Percentiles rank a stretch among this genome's conserved stretches.
Evolutionary conservation across 345 rosid species (phyloP).

Genomic region (Hypericum androsaemum): DNA sequence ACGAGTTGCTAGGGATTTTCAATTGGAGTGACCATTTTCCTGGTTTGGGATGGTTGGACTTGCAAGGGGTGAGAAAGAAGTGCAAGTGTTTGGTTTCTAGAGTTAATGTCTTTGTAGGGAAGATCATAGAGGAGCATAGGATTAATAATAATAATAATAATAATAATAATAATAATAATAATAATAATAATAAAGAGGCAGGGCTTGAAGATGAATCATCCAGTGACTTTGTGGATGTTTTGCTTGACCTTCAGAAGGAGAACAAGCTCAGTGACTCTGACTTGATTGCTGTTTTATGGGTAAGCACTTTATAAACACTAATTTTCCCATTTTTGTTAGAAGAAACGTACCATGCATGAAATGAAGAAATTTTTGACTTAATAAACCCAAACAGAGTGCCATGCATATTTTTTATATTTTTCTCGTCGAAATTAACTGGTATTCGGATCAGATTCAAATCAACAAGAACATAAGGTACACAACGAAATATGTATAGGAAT

Average conservation of each 20-base stretch:
- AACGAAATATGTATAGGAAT: no score
- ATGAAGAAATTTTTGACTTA: background rate
- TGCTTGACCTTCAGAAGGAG: slow-evolving; percentile 55
- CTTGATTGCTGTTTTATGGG: slow-evolving; percentile 87
- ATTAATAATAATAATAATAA: slow-evolving; percentile 10
- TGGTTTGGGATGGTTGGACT: slow-evolving; percentile 49
- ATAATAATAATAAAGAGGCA: background rate
- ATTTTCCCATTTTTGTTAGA: slow-evolving; percentile 3
- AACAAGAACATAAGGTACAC: no score
- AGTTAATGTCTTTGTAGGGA: slow-evolving; percentile 52
- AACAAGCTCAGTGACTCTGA: slow-evolving; percentile 50
- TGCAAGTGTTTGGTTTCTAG: slow-evolving; percentile 38
- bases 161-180: slow-evolving; percentile 11
- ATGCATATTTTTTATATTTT: no score
- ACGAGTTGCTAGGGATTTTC: slow-evolving; percentile 56
- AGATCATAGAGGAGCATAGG: slow-evolving; percentile 52
- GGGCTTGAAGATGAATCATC: slow-evolving; percentile 4
- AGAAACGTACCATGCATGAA: background rate
- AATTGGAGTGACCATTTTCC: slow-evolving; percentile 90
- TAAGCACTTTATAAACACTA: slow-evolving; percentile 9
- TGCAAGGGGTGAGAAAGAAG: slow-evolving; percentile 69
- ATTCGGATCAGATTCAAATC: no score
- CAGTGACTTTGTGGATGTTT: slow-evolving; percentile 64
- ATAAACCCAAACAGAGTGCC: no score
- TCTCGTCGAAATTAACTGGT: no score